These are phyloP conservation scores for Chernovozyma sophiae-reginae DNA, from an alignment of 1,139 yeast species.

Conservation along the genomic window DNA sequence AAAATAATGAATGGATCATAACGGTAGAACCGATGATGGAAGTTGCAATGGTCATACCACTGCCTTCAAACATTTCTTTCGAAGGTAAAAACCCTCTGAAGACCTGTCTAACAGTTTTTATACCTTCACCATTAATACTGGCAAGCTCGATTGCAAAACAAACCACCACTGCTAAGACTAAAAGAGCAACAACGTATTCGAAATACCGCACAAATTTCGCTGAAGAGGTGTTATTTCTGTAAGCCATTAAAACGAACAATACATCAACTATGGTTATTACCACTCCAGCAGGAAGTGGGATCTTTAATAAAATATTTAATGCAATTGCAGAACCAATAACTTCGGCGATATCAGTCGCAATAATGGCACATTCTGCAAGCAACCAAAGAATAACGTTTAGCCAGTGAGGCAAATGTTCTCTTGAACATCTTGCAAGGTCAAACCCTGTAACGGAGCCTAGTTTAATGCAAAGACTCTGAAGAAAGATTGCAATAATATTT, in stretches of 20 bases:
- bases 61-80: conserved; percentile 52
- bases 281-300: conserved; percentile 80
- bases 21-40: conserved; percentile 81
- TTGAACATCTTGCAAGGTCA: conserved; percentile 69
- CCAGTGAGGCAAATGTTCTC: conserved; percentile 59
- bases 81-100: conserved; percentile 75
- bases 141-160: conserved; percentile 71
- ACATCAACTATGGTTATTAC: conserved; percentile 70
- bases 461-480: conserved; percentile 69
- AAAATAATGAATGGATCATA: conserved; percentile 75
- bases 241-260: conserved; percentile 67
- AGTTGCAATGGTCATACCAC: conserved; percentile 69
- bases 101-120: conserved; percentile 41
- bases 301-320: conserved; percentile 58
- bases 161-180: conserved; percentile 66
- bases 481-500: conserved; percentile 66
- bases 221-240: conserved; percentile 63
- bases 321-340: conserved; percentile 89
- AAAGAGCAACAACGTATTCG: conserved; percentile 60
- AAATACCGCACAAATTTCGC: conserved; percentile 60
- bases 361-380: conserved; percentile 74
- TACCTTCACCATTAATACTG: conserved; percentile 42
- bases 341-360: conserved; percentile 84
- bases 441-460: conserved; percentile 78
- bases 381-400: conserved; percentile 55